A percentile compares a stretch with the other conserved stretches of the same genome.
phyloP scores from a whole-genome alignment of 495 filamentous ascomycete species.

The Penicillium ochrochloron region DNA sequence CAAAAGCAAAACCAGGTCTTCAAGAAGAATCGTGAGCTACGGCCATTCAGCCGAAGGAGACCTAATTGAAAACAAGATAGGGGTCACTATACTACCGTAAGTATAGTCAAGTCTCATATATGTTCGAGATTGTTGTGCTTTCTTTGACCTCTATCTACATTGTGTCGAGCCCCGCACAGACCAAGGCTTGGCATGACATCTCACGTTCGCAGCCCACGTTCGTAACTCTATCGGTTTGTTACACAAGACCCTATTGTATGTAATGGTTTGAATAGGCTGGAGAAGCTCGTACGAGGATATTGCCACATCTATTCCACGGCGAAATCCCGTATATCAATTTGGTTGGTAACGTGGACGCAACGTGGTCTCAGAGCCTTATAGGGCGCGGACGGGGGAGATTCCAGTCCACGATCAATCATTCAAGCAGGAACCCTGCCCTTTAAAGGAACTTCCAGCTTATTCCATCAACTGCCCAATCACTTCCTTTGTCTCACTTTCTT shows the following conservation, averaged over 20 bases:
- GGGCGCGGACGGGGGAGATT: neutral
- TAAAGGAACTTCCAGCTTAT: no score
- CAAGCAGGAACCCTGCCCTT: neutral
- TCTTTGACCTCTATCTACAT: neutral
- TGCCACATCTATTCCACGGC: neutral
- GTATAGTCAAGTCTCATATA: neutral
- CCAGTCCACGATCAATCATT: neutral
- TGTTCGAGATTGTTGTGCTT: neutral
- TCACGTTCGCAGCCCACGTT: constrained; percentile 21
- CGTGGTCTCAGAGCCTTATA: neutral
- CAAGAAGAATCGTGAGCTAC: neutral
- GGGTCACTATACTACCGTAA: no score
- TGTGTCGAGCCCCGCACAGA: constrained; percentile 34
- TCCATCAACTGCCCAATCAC: neutral
- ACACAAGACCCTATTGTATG: neutral
- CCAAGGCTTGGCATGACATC: constrained; percentile 50
- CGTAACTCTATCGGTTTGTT: neutral
- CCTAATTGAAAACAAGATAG: no score
- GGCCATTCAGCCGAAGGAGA: neutral
- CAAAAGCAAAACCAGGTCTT: neutral
- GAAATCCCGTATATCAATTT: neutral
- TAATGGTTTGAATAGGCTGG: neutral
- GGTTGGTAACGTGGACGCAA: neutral
- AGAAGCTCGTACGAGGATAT: no score
- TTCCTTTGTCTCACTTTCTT: neutral